phyloP scores from a whole-genome alignment of 495 filamentous ascomycete species.

The Podospora didyma region DNA sequence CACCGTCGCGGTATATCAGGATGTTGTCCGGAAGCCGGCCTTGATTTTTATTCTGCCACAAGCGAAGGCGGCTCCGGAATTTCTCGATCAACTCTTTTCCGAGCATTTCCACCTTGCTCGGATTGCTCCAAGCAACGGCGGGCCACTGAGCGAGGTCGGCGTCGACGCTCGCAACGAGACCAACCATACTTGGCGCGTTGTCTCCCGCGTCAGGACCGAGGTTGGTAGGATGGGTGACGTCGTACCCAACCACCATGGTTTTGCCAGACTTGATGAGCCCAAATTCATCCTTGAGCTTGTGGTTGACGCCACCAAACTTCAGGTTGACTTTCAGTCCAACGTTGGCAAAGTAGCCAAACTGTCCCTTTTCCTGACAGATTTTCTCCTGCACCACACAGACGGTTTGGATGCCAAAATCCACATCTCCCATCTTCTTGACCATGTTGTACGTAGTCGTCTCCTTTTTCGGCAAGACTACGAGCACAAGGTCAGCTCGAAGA shows the following conservation, averaged over 20 bases:
- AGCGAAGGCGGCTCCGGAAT: constrained; percentile 54
- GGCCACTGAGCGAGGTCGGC: constrained; percentile 63
- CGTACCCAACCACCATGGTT: constrained; percentile 83
- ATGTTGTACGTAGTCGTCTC: constrained; percentile 55
- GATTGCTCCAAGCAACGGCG: constrained; percentile 55
- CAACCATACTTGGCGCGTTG: constrained; percentile 64
- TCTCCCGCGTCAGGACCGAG: constrained; percentile 46
- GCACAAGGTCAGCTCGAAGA: constrained; percentile 40
- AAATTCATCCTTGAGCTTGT: constrained; percentile 48
- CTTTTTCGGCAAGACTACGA: constrained; percentile 57
- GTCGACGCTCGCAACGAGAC: constrained; percentile 70
- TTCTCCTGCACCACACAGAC: constrained; percentile 57
- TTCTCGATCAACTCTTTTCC: constrained; percentile 50
- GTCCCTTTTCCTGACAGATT: constrained; percentile 36
- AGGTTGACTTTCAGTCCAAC: constrained; percentile 80
- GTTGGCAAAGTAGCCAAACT: constrained; percentile 64
- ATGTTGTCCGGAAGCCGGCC: constrained; percentile 62
- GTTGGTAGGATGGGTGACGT: constrained; percentile 86
- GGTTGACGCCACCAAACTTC: constrained; percentile 79
- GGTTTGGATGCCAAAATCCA: constrained; percentile 59
- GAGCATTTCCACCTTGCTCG: constrained; percentile 55
- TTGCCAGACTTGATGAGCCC: constrained; percentile 50
- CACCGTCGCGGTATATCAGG: constrained; percentile 86
- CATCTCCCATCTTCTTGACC: constrained; percentile 66
- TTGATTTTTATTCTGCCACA: constrained; percentile 56